Base-by-base conservation (phyloP, 2,329 filamentous ascomycete species). In the Xylariales sp. region DNA sequence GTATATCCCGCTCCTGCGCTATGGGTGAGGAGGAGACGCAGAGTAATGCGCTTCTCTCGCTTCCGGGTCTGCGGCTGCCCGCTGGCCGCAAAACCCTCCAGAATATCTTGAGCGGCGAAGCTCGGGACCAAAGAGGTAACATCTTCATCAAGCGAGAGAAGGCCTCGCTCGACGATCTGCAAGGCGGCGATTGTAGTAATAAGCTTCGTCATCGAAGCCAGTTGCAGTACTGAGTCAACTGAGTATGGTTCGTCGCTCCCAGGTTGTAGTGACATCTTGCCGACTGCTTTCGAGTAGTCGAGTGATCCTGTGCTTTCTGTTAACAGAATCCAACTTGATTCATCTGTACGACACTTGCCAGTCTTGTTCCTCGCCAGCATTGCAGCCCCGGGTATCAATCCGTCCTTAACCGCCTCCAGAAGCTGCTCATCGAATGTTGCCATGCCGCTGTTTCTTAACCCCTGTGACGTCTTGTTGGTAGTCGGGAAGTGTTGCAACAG, bases 11-110 rank as follows among this genome's bases (percentile, higher is more conserved):
- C 45, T 2, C 73, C 73, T 0, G 66, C 60, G 19, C 63, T 65
- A 49, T 76, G 72, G 2, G 65, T 67, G 4, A 76, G 59, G 2
- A 76, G 59, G 29, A 66, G 63, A 14, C 62, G 56, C 7, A 74
- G 54, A 3, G 69, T 73, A 39, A 76, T 64, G 8, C 59, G 56
- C 0, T 51, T 50, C 6, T 35, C 39, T n/a, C 58, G 56, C 5
- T 52, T 42, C 6, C 51, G 51, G 7, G 59, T 47, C 6, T 58
- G 38, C 3, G 64, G 56, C 9, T 57, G 51, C 31, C 61, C 60
- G 14, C 58, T 59, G 1, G 61, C 57, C 15, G 59, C 52, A 46
- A 71, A 69, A 4, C 65, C 69, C 3, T 54, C 61, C 2, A 78
- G 47, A 29, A 77, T 60, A 10, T 63, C 55, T 29, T 68, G 63